Percentiles rank a stretch among this genome's conserved stretches.
phyloP scores from a whole-genome alignment of 2,329 filamentous ascomycete species.

The Paradendryphiella salina region DNA sequence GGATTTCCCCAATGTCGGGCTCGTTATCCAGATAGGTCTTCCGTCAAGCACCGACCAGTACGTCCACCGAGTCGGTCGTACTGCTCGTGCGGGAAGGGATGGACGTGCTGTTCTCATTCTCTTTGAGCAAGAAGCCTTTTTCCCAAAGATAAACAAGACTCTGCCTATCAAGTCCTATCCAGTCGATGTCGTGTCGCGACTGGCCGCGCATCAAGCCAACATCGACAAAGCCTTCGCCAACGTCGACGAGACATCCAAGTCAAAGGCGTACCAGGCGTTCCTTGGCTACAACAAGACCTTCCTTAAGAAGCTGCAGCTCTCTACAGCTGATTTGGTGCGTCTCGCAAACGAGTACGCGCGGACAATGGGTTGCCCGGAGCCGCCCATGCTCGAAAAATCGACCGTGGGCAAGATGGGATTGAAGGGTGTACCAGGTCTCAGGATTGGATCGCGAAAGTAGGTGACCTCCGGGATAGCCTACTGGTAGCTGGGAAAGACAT shows the following conservation, averaged over 20 bases:
- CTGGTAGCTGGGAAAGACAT: too few species aligned
- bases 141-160: slow-evolving; percentile 53
- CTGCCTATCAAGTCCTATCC: slow-evolving; percentile 58
- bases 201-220: slow-evolving; percentile 37
- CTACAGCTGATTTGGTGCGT: slow-evolving; percentile 47
- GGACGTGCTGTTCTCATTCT: slow-evolving; percentile 60
- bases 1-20: slow-evolving; percentile 56
- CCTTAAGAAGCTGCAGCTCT: slow-evolving; percentile 49
- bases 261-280: slow-evolving; percentile 53
- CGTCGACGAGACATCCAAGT: slow-evolving; percentile 49
- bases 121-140: slow-evolving; percentile 57
- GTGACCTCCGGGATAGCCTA: too few species aligned
- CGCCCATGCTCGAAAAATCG: slow-evolving; percentile 52
- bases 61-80: slow-evolving; percentile 49
- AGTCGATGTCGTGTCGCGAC: slow-evolving; percentile 45
- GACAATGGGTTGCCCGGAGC: slow-evolving; percentile 52
- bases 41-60: slow-evolving; percentile 56
- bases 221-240: slow-evolving; percentile 42
- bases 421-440: slow-evolving; percentile 51
- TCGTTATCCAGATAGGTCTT: slow-evolving; percentile 55
- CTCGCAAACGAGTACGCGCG: slow-evolving; percentile 51
- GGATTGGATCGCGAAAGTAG: slow-evolving; percentile 32
- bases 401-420: slow-evolving; percentile 55
- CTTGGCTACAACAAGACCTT: slow-evolving; percentile 54
- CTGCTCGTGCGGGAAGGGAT: slow-evolving; percentile 50